Conservation (phyloP, 2,329 filamentous ascomycete genomes). For the Neoscytalidium dimidiatum region DNA sequence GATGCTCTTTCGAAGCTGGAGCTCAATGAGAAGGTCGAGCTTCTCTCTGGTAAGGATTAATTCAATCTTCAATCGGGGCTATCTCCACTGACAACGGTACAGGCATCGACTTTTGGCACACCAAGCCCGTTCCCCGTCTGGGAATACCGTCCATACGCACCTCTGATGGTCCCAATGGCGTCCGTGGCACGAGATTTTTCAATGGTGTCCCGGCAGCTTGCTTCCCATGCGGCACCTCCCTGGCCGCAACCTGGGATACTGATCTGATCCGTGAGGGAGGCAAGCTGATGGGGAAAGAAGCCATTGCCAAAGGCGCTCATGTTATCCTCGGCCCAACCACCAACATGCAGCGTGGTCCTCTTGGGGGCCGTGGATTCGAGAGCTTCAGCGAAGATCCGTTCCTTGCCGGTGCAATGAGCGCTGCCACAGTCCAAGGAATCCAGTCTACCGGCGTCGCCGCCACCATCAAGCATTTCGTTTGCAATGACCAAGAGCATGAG, state of each 20-base stretch:
- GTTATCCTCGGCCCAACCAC: conserved; percentile 76
- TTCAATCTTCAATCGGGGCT: too few species aligned
- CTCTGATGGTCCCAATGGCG: conserved; percentile 69
- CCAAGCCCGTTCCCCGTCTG: conserved; percentile 59
- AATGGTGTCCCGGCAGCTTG: conserved; percentile 67
- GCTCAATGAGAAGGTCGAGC: conserved; percentile 20
- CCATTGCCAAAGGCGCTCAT: conserved; percentile 70
- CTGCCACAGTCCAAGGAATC: conserved; percentile 61
- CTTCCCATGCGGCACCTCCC: conserved; percentile 73
- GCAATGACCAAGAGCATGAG: conserved; percentile 71
- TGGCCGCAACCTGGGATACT: conserved; percentile 73
- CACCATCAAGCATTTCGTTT: conserved; percentile 75
- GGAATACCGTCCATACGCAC: conserved; percentile 64
- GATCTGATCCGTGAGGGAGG: conserved; percentile 68
- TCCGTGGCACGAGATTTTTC: conserved; percentile 65
- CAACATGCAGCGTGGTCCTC: conserved; percentile 76
- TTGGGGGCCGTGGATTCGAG: conserved; percentile 80
- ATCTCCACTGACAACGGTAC: not conserved
- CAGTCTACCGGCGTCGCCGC: conserved; percentile 68
- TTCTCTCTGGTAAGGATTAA: conserved; percentile 19
- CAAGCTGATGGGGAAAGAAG: conserved; percentile 68
- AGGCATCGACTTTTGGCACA: conserved; percentile 70
- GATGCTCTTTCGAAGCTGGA: conserved; percentile 18
- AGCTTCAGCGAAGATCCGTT: conserved; percentile 70
- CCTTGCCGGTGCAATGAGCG: conserved; percentile 67